Percentiles rank a stretch among this genome's conserved stretches.
Conservation (phyloP, 495 filamentous ascomycete species). For the Aspergillus steynii region DNA sequence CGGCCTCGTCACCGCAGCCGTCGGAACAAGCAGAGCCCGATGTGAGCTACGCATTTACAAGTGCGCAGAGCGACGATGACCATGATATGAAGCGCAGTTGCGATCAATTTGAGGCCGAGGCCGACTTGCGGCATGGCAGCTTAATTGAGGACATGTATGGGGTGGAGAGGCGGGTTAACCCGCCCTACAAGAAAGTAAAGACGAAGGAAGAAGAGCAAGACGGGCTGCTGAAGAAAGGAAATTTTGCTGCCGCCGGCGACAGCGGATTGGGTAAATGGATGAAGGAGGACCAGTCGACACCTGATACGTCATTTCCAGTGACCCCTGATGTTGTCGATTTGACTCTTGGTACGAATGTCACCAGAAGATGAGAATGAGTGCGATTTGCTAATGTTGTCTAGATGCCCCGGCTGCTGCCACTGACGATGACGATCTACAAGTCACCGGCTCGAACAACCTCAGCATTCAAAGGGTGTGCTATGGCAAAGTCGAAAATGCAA, state of each 20-base stretch:
- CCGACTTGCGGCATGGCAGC: conserved; percentile 27
- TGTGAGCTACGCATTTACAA: conserved; percentile 33
- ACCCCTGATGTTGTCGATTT: conserved; percentile 59
- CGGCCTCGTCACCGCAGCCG: conserved; percentile 14
- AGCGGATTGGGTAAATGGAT: conserved; percentile 64
- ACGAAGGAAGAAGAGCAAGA: conserved; percentile 32
- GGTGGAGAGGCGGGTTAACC: conserved; percentile 61
- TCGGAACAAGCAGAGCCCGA: conserved; percentile 14
- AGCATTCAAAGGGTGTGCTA: conserved; percentile 74
- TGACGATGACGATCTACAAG: conserved; percentile 46
- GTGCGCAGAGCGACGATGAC: conserved; percentile 22
- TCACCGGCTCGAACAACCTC: conserved; percentile 45
- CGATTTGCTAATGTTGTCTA: conserved; percentile 11
- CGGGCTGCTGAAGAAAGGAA: conserved; percentile 41
- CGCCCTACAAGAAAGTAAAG: conserved; percentile 68
- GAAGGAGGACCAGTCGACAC: conserved; percentile 51
- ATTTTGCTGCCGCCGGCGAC: conserved; percentile 46
- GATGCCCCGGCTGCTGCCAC: conserved; percentile 24
- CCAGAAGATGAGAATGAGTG: not conserved
- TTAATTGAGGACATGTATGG: conserved; percentile 71
- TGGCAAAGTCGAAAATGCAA: conserved; percentile 71
- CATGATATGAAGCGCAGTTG: conserved; percentile 32
- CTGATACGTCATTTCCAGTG: conserved; percentile 20
- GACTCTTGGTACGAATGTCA: conserved; percentile 47
- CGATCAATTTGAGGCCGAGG: conserved; percentile 29